Evolutionary conservation across 176 grass and related monocot species (phyloP).

Genomic region (Raddia distichophylla): DNA sequence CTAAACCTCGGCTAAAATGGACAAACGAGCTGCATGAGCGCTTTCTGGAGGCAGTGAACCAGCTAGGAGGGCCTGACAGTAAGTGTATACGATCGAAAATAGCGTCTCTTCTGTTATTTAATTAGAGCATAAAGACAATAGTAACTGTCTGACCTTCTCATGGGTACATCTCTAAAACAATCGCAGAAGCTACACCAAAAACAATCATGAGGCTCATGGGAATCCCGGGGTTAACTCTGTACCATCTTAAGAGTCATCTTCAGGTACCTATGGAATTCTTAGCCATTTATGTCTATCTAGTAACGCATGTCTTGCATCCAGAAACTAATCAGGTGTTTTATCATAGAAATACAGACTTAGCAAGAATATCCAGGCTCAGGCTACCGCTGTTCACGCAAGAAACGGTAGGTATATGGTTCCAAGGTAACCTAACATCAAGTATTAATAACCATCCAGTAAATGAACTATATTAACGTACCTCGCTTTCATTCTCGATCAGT

Average conservation of each 20-base stretch:
- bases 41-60: constrained; percentile 73
- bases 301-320: constrained; percentile 25
- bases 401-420: constrained; percentile 47
- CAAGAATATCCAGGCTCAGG: constrained; percentile 79
- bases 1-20: constrained; percentile 94
- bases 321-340: constrained; percentile 35
- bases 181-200: constrained; percentile 90
- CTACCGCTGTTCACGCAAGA: constrained; percentile 50
- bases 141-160: constrained; percentile 8
- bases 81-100: constrained; percentile 32
- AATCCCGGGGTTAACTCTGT: constrained; percentile 85
- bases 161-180: neutral
- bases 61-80: constrained; percentile 93
- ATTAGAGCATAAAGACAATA: neutral
- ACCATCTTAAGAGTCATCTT: constrained; percentile 98
- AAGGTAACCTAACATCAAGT: neutral
- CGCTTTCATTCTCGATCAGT: constrained; percentile 34
- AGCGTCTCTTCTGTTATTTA: neutral
- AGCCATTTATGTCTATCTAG: constrained; percentile 26
- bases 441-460: neutral
- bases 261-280: constrained; percentile 60
- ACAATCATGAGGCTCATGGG: constrained; percentile 93
- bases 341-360: constrained; percentile 86
- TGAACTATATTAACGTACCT: constrained; percentile 21
- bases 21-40: constrained; percentile 87